These are phyloP conservation scores for Medicago arabica DNA, from an alignment of 306 rosid species.

Conservation along the genomic window DNA sequence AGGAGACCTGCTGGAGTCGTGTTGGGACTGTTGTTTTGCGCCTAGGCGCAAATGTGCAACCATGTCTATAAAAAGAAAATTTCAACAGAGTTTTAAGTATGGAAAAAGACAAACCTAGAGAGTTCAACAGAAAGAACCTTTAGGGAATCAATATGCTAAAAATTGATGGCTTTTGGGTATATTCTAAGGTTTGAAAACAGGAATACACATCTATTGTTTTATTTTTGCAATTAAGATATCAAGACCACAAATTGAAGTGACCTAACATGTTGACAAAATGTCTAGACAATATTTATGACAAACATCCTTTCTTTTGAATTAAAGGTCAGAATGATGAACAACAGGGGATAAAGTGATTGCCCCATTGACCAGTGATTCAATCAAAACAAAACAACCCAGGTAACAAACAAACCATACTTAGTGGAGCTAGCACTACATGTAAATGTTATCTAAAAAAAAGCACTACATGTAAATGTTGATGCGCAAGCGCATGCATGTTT, in stretches of 20 bases:
- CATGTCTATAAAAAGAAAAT: too few relatives aligned
- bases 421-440: constrained; percentile 49
- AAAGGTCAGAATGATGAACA: constrained; percentile 36
- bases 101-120: too few relatives aligned
- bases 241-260: not conserved
- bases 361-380: constrained; percentile 45
- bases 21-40: too few relatives aligned
- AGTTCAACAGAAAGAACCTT: too few relatives aligned
- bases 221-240: too few relatives aligned
- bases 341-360: constrained; percentile 41
- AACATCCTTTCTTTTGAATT: constrained; percentile 28
- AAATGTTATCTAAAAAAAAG: not conserved
- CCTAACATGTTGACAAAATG: not conserved
- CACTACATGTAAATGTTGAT: constrained; percentile 37
- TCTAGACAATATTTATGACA: not conserved
- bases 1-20: too few relatives aligned
- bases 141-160: too few relatives aligned
- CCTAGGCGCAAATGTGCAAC: too few relatives aligned
- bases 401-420: constrained; percentile 22
- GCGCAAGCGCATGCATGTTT: not conserved
- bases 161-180: too few relatives aligned
- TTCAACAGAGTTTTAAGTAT: too few relatives aligned
- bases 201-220: too few relatives aligned
- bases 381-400: constrained; percentile 28
- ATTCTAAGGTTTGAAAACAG: too few relatives aligned